phyloP scores from a whole-genome alignment of 345 rosid genomes.

The Heritiera littoralis region DNA sequence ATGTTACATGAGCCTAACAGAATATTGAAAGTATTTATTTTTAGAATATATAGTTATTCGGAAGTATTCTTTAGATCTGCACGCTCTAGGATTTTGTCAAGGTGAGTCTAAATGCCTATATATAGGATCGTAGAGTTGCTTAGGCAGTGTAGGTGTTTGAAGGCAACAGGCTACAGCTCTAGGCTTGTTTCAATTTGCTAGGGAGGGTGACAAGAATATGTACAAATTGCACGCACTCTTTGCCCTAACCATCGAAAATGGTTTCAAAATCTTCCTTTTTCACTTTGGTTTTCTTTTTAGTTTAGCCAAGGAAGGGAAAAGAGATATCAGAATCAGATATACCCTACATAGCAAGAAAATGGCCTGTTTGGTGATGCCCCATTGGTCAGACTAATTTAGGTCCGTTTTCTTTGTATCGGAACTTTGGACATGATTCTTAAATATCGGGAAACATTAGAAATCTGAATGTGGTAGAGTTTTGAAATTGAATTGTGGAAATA shows the following conservation, averaged over 20 bases:
- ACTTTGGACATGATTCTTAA: too few relatives aligned
- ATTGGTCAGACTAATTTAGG: constrained; percentile 19
- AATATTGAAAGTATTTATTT: not conserved
- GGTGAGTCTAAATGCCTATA: not conserved
- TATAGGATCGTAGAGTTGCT: too few relatives aligned
- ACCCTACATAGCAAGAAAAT: not conserved
- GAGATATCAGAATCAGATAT: not conserved
- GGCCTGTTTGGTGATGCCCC: constrained; percentile 1
- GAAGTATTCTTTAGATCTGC: not conserved
- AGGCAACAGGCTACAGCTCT: not conserved
- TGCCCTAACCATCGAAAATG: constrained; percentile 37
- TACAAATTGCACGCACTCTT: constrained; percentile 17
- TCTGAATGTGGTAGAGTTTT: too few relatives aligned
- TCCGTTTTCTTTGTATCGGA: not conserved
- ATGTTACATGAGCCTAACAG: too few relatives aligned
- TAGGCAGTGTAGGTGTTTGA: not conserved
- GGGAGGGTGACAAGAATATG: constrained; percentile 32
- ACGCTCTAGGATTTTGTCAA: not conserved
- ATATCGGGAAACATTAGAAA: too few relatives aligned
- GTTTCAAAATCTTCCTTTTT: constrained; percentile 29
- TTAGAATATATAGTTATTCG: not conserved
- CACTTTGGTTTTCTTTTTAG: constrained; percentile 11
- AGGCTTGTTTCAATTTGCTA: not conserved
- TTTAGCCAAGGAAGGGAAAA: constrained; percentile 27
- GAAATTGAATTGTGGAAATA: too few relatives aligned